A percentile compares a stretch with the other conserved stretches of the same genome.
phyloP scores from a whole-genome alignment of 192 early-diverging fungal genomes.

The Powellomyces hirtus region DNA sequence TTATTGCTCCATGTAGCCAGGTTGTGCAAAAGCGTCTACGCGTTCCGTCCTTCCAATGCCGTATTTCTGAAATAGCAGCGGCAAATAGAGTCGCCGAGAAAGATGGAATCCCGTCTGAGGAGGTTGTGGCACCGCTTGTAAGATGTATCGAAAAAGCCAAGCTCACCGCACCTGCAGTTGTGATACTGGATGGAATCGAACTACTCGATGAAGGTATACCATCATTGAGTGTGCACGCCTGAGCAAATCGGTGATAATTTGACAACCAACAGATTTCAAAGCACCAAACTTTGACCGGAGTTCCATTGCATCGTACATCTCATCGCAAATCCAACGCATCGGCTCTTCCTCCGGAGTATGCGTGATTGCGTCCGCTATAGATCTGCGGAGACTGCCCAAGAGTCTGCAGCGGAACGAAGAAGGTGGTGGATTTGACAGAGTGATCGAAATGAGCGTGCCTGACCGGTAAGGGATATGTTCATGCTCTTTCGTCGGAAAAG shows the following conservation, averaged over 20 bases:
- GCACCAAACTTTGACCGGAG: constrained; percentile 21
- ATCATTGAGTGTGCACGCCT: too few species aligned
- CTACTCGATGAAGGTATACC: constrained; percentile 39
- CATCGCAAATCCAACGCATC: neutral
- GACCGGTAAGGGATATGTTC: constrained; percentile 3
- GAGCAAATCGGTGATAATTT: too few species aligned
- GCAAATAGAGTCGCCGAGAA: neutral
- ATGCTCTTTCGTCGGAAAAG: neutral
- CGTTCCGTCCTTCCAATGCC: constrained; percentile 4
- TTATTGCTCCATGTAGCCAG: constrained; percentile 2
- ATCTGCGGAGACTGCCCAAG: neutral
- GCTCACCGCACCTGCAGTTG: constrained; percentile 42
- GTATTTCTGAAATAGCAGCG: constrained; percentile 3
- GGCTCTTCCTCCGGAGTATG: constrained; percentile 11
- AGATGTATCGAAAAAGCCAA: constrained; percentile 41
- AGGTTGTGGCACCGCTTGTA: constrained; percentile 27
- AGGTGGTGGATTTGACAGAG: constrained; percentile 25
- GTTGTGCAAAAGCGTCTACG: neutral
- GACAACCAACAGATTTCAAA: constrained; percentile 16
- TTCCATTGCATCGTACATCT: constrained; percentile 14
- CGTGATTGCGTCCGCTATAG: constrained; percentile 6
- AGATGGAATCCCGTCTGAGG: constrained; percentile 8
- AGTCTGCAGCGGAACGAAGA: neutral
- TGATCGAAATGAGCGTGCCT: constrained; percentile 12
- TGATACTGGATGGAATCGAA: constrained; percentile 55